A percentile compares a stretch with the other conserved stretches of the same genome.
Evolutionary conservation across 192 early-diverging fungal genomes (phyloP).

Genomic region (Coemansia asiatica): DNA sequence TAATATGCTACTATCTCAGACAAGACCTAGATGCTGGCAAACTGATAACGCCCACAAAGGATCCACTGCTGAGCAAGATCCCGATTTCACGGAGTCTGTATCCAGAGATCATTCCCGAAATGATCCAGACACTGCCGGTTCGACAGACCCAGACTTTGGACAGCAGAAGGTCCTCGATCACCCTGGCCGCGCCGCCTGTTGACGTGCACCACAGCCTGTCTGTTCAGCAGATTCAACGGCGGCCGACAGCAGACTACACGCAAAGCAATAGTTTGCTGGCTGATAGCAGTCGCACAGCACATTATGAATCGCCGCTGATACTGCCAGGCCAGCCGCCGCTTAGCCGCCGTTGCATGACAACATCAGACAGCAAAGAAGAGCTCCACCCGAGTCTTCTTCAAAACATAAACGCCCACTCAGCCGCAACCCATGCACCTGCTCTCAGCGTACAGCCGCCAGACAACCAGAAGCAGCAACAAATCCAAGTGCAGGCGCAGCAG

Average conservation of each 20-base stretch:
- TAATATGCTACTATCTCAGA: slow-evolving; percentile 88
- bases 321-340: too few species aligned
- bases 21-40: slow-evolving; percentile 65
- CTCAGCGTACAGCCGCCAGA: too few species aligned
- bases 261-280: too few species aligned
- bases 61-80: slow-evolving; percentile 64
- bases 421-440: slow-evolving; percentile 1
- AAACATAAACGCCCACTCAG: not conserved
- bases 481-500: too few species aligned
- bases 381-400: not conserved
- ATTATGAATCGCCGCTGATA: too few species aligned
- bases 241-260: not conserved
- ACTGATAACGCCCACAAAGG: slow-evolving; percentile 66
- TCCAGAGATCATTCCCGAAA: slow-evolving; percentile 62
- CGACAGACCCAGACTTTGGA: not conserved
- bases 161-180: slow-evolving; percentile 5
- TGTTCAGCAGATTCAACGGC: slow-evolving; percentile 7
- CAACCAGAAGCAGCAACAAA: not conserved
- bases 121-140: slow-evolving; percentile 13
- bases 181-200: not conserved
- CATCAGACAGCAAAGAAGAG: not conserved
- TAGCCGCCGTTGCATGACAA: slow-evolving; percentile 1
- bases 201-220: not conserved
- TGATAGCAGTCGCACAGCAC: not conserved
- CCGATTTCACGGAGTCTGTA: slow-evolving; percentile 71